Percentiles rank a stretch among this genome's conserved stretches.
These are phyloP conservation scores for Amanita pallidorosea DNA, from an alignment of 768 basidiomycete species.

Conservation along the genomic window DNA sequence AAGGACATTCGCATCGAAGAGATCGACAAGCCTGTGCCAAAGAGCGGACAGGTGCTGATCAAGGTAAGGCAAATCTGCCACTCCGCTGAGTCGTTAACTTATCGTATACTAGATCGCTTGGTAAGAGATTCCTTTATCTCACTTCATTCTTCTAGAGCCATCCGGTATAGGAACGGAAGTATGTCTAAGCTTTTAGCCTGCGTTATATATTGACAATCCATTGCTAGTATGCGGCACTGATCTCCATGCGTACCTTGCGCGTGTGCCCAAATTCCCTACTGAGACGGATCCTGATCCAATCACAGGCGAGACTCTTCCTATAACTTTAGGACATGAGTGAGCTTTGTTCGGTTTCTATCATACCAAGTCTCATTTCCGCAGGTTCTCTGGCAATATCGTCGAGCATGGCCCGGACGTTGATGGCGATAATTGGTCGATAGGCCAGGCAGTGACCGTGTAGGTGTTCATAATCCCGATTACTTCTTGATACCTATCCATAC, in stretches of 20 bases:
- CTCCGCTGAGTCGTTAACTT: not conserved
- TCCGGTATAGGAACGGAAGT: slow-evolving; percentile 20
- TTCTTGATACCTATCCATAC: not conserved
- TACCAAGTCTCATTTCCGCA: slow-evolving; percentile 5
- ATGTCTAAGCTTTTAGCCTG: slow-evolving; percentile 7
- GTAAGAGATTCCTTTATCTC: slow-evolving; percentile 9
- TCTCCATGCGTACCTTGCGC: slow-evolving; percentile 28
- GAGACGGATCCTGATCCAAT: slow-evolving; percentile 21
- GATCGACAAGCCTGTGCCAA: slow-evolving; percentile 23
- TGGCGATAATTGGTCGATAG: slow-evolving; percentile 19
- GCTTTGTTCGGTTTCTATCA: not conserved
- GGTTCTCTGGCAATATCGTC: slow-evolving; percentile 24
- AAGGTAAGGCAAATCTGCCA: slow-evolving; percentile 19
- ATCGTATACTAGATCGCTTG: slow-evolving; percentile 15
- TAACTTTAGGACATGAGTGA: slow-evolving; percentile 37
- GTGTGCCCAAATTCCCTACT: slow-evolving; percentile 19
- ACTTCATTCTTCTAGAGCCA: not conserved
- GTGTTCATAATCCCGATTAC: slow-evolving; percentile 5
- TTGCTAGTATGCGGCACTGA: slow-evolving; percentile 34
- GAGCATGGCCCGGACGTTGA: slow-evolving; percentile 23
- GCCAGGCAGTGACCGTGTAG: slow-evolving; percentile 24
- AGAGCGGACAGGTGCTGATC: slow-evolving; percentile 30
- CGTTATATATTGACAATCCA: not conserved
- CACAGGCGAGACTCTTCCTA: slow-evolving; percentile 28
- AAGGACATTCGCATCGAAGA: slow-evolving; percentile 33